Evolutionary conservation across 768 basidiomycete genomes (phyloP).

Genomic region (Gymnopilus dilepis): DNA sequence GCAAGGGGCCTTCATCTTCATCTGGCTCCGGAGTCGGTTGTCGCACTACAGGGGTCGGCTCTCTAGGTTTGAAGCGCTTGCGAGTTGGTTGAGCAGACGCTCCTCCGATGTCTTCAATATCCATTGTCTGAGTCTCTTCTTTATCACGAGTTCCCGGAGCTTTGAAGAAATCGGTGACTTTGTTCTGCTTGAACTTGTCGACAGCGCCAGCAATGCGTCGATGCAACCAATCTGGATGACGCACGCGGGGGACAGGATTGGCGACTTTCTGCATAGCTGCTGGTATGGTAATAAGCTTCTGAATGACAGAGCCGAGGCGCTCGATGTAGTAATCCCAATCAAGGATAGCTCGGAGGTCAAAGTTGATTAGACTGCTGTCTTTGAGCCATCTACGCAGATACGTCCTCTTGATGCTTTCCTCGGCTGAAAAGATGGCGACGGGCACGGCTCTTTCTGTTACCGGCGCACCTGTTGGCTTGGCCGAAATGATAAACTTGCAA

Average conservation of each 20-base stretch:
- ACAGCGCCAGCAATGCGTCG: conserved; percentile 86
- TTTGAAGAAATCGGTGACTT: conserved; percentile 93
- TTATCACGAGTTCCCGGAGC: conserved; percentile 38
- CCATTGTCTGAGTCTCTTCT: conserved; percentile 42
- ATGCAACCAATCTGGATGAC: conserved; percentile 97
- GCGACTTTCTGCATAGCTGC: conserved; percentile 97
- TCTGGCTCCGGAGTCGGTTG: conserved; percentile 49
- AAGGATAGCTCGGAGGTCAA: conserved; percentile 92
- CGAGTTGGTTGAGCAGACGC: conserved; percentile 30
- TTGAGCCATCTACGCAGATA: conserved; percentile 98
- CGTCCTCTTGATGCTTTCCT: conserved; percentile 85
- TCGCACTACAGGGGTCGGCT: conserved; percentile 47
- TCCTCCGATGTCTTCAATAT: conserved; percentile 67
- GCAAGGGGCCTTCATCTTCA: conserved; percentile 49
- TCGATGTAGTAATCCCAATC: conserved; percentile 99
- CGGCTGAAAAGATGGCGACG: conserved; percentile 96
- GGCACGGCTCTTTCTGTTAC: conserved; percentile 98
- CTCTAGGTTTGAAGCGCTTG: conserved; percentile 59
- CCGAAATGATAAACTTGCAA: conserved; percentile 98
- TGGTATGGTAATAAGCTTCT: conserved; percentile 98
- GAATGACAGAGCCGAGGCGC: conserved; percentile 95
- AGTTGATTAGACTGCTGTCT: conserved; percentile 84
- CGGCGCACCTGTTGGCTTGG: conserved; percentile 88
- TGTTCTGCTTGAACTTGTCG: conserved; percentile 99
- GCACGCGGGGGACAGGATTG: conserved; percentile 94